Base-by-base conservation (phyloP, 1,284 basidiomycete genomes). In the Golubevia pallescens region DNA sequence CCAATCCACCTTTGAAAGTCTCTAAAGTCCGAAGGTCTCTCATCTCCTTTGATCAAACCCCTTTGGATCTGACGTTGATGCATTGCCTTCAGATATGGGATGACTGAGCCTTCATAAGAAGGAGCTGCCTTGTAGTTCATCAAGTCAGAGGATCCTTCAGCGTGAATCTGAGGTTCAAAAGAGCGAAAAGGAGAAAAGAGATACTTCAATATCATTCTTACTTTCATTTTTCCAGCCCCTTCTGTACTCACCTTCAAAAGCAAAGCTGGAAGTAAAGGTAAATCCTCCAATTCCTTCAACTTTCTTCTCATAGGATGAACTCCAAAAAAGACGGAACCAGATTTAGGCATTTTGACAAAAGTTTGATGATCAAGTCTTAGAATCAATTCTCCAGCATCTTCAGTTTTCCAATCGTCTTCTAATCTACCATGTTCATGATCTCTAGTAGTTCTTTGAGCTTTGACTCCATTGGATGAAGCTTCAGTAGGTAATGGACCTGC, bases 311-410 rank as follows among this genome's bases (percentile, higher is more conserved):
- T 85, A 1, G 87, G 87, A 67, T 87, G 87, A 0, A 88, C 87
- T 53, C 87, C 87, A 63, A 87, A 87, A 23, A 86, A 86, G 63
- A 87, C 87, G 5, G 76, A 86, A 48, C 78, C 78, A 19, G 86
- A 81, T 21, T 80, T 72, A 1, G 87, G 87, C 2, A 88, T 82
- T 77, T 88, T 88, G 73, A 87, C 84, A 74, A 88, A 88, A 3
- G 87, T 87, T 76, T 88, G 81, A 64, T 78, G 70, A 65, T 76
- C 77, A 34, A 75, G 69, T 21, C 77, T 69, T 55, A 80, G 69
- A 21, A 78, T 53, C 53, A 73, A 68, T 42, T 78, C 65, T 51
- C 64, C 65, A 16, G 76, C 23, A 54, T 69, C 67, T 51, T 69
- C 67, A 38, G 16, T 53, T n/a, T 20, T 32, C 32, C 53, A 20